Base-by-base conservation (phyloP, 345 rosid species). In the Camelina neglecta region DNA sequence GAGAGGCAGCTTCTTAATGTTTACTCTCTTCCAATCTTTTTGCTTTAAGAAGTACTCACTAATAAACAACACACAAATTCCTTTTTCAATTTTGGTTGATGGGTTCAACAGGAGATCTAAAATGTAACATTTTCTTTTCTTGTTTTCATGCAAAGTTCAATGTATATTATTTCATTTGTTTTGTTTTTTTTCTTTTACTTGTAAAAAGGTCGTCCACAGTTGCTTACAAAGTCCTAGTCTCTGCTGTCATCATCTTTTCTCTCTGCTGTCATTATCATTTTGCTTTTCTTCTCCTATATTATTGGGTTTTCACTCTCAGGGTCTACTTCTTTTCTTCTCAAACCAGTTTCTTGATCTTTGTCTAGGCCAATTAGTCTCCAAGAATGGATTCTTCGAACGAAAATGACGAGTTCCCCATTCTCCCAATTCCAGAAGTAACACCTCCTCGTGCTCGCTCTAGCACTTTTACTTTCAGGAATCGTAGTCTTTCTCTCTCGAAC, bases 401-500 rank as follows among this genome's bases (percentile, higher is more conserved):
- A 1, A 49, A 36, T 24, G 72, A 66, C n/a, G 72, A 74, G n/a
- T 36, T 66, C 38, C 72, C 72, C 16, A 66, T 58, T 12, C 67
- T 36, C 18, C 18, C 18, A 18, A 18, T 18, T 36, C 39, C 29
- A 74, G 60, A 66, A 74, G 18, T 42, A 74, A 65, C 71, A 67
- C 73, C 86, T 1, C 42, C 11, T 79, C 83, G 45, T 62, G 63
- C 49, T 18, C 45, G 10, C 1, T 18, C 29, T 65, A 83, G 80
- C 45, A 53, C 68, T 18, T 74, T 80, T 67, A 41, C 79, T 56
- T 65, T 82, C 23, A 82, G 84, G 87, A 76, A 79, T 45, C 84
- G 81, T 65, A 91, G 92, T 60, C 84, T 85, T 18, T 90, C 98
- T 1, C 68, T 87, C 50, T 77, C 89, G 67, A 84, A 84, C 80